phyloP scores from a whole-genome alignment of 2,329 filamentous ascomycete genomes.

The Phialophora chinensis region DNA sequence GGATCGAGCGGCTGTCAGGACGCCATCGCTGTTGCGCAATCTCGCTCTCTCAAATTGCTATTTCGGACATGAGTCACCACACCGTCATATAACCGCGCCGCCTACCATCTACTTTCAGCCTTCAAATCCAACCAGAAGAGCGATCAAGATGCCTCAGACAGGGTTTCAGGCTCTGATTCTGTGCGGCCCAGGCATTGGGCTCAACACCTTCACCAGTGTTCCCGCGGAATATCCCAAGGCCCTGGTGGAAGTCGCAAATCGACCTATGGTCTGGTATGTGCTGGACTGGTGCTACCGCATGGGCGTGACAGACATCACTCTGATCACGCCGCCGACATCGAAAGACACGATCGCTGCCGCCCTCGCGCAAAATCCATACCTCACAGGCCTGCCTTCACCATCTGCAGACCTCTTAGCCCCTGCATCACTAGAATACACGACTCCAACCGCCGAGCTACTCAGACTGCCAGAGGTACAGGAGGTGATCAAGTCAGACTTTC shows the following conservation, averaged over 20 bases:
- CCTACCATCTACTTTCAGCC: neutral
- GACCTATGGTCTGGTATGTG: slow-evolving; percentile 58
- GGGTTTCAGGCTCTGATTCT: slow-evolving; percentile 58
- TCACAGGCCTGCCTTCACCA: slow-evolving; percentile 56
- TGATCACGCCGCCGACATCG: slow-evolving; percentile 55
- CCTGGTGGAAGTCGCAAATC: slow-evolving; percentile 56
- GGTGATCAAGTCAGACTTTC: slow-evolving; percentile 82
- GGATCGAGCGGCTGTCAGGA: neutral
- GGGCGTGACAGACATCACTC: slow-evolving; percentile 55
- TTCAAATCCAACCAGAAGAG: slow-evolving; percentile 2
- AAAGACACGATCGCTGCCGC: slow-evolving; percentile 53
- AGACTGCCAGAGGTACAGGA: slow-evolving; percentile 79
- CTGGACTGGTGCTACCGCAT: slow-evolving; percentile 57
- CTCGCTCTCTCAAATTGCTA: slow-evolving; percentile 33
- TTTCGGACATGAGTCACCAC: slow-evolving; percentile 31
- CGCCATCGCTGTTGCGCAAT: slow-evolving; percentile 37
- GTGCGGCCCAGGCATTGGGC: slow-evolving; percentile 55
- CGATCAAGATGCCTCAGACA: slow-evolving; percentile 41
- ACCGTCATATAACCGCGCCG: slow-evolving; percentile 10
- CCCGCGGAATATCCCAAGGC: slow-evolving; percentile 57
- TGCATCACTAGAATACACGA: slow-evolving; percentile 76
- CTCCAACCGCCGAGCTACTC: slow-evolving; percentile 86
- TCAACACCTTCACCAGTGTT: slow-evolving; percentile 58
- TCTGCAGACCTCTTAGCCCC: slow-evolving; percentile 75
- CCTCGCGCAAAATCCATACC: slow-evolving; percentile 56